Evolutionary conservation across 179 eudicot genomes (phyloP).

Genomic region (Carnegiea gigantea): DNA sequence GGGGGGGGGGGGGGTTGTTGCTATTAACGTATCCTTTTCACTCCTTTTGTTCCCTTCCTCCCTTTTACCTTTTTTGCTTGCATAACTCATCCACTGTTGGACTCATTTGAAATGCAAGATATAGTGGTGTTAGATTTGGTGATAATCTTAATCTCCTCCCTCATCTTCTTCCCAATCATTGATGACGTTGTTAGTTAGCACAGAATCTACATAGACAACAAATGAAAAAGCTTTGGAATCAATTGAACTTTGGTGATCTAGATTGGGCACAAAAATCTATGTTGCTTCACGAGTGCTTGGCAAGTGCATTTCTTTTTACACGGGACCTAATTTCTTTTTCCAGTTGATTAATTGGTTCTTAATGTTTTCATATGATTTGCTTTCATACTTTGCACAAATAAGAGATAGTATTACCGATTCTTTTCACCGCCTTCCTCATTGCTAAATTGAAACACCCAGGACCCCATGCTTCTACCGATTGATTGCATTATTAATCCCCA

Average conservation of each 20-base stretch:
- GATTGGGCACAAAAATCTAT: constrained; percentile 40
- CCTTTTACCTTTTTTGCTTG: not conserved
- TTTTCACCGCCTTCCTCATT: constrained; percentile 14
- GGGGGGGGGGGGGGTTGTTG: too few relatives aligned
- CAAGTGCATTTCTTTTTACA: constrained; percentile 22
- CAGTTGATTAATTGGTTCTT: constrained; percentile 2
- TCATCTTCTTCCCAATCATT: not conserved
- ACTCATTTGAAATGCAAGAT: constrained; percentile 6
- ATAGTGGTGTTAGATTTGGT: constrained; percentile 2
- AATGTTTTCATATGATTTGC: constrained; percentile 8
- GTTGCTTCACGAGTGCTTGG: constrained; percentile 30
- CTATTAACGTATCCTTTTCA: too few relatives aligned
- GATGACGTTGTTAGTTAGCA: not conserved
- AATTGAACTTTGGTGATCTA: constrained; percentile 32
- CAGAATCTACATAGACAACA: not conserved
- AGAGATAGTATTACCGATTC: not conserved
- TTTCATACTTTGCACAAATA: constrained; percentile 18
- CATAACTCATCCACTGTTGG: not conserved
- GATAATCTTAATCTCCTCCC: constrained; percentile 1
- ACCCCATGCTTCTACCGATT: constrained; percentile 25
- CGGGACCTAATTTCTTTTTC: constrained; percentile 28
- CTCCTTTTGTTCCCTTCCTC: not conserved
- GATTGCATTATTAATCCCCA: constrained; percentile 24
- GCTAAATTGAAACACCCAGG: constrained; percentile 10
- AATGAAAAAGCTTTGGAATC: constrained; percentile 15